Evolutionary conservation across 2,329 filamentous ascomycete genomes (phyloP), one percentile per base, ranked within the genome.

Genomic region (Colletotrichum lentis): DNA sequence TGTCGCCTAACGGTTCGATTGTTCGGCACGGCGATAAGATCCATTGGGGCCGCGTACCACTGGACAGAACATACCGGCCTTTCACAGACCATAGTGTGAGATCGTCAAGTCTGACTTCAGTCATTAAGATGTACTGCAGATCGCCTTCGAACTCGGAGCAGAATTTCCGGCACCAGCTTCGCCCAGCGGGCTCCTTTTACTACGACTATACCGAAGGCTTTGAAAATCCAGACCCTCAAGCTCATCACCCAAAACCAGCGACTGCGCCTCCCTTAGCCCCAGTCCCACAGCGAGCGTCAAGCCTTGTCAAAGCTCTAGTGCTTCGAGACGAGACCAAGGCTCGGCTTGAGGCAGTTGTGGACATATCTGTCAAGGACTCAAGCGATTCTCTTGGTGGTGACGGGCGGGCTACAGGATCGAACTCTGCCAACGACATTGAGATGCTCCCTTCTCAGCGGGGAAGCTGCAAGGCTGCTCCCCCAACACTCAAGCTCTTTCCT

Each of bases 171-270:
- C 75, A 73, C 43, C 66, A 73, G 37, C 68, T 76, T n/a, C 77
- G 75, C 63, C 71, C 76, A 53, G 64, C 72, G 43, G 73, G 78
- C 66, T 77, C 81, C 50, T 78, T 82, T 46, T 86, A 85, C 72
- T 86, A 86, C 69, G 84, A 86, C 72, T 86, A 86, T 71, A 82
- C 79, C 20, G 84, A 86, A 70, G 81, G 80, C 3, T 86, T 86
- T 59, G 82, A 84, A 20, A 76, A 73, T 52, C 74, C 73, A 20
- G 64, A 69, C 22, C 66, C 73, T 37, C 71, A 57, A 7, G 56
- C 27, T 56, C 18, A 24, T 44, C 10, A 14, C 11, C 31, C 10
- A 18, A 20, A n/a, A 7, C 24, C 31, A 20, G 69, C 57, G 24
- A 22, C 68, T 14, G 61, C 61, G n/a, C 61, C 72, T 20, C 73